Base-by-base conservation (phyloP, 1,139 yeast species). In the Blastobotrys ciferrii region DNA sequence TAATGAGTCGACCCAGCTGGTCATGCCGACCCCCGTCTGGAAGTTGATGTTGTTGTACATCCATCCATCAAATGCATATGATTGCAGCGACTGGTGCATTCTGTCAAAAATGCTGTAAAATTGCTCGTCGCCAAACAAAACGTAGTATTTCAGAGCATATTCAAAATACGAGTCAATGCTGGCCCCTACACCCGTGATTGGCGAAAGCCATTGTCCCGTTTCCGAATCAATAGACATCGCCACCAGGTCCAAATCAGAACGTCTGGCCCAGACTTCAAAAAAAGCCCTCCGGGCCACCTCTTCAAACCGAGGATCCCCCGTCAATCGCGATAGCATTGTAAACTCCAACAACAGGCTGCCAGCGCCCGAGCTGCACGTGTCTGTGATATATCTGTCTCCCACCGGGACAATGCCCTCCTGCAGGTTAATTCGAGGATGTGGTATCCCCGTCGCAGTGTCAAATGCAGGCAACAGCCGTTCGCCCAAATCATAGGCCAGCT, bases 141-240 rank as follows among this genome's bases (percentile, higher is more conserved):
- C 77, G 2, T 91, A 72, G 20, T 82, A 81, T 61, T 91, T 91
- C 33, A 87, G 73, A 0, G 96, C 87, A 64, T 91, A 87, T 62
- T 91, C 98, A 63, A 85, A 91, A 60, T 87, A 87, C 0, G 96
- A 88, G 67, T 91, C 98, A n/a, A 87, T 79, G 2, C 95, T 85
- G 0, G 98, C 97, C 0, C 98, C 98, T 7, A 87, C 75, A 0
- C 97, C 96, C 0, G 92, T 78, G 38, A 82, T 69, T 0, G 77
- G 66, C 49, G 84, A 84, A 36, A 72, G 69, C 81, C 89, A 82
- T 32, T 65, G 62, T 30, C 78, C 80, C 0, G 77, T 67, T 1
- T 71, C 58, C 0, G 92, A 85, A 55, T 84, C 83, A 7, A 89
- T 70, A 0, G 92, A 76, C 87, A 86, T 85, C 1, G 96, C 95